Conservation (phyloP, 2,329 filamentous ascomycete genomes). For the Aspergillus piperis region DNA sequence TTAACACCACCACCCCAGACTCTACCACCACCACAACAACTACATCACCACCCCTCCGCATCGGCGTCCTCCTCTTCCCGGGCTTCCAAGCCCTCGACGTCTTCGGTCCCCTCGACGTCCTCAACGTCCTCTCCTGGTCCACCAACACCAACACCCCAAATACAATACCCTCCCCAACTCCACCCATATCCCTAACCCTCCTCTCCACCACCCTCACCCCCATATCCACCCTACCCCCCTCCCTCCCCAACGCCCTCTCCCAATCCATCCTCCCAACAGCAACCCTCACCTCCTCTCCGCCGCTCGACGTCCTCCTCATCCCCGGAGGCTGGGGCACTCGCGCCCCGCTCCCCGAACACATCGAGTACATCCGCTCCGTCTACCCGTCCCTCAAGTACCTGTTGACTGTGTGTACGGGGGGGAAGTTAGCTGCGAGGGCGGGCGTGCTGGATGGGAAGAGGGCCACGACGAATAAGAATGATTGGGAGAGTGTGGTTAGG, state of each 20-base stretch:
- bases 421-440: neutral
- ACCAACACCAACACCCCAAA: neutral
- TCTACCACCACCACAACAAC: neutral
- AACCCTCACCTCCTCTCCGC: neutral
- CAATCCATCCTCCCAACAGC: constrained; percentile 8
- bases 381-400: neutral
- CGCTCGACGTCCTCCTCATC: constrained; percentile 5
- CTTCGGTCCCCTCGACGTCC: constrained; percentile 51
- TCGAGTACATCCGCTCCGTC: neutral
- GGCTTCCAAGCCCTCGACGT: constrained; percentile 47
- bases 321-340: constrained; percentile 8
- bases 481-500: neutral
- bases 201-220: constrained; percentile 4
- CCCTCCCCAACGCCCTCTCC: neutral
- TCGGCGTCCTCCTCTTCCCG: constrained; percentile 36
- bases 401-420: constrained; percentile 4
- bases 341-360: constrained; percentile 4
- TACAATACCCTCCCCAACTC: neutral
- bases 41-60: neutral
- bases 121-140: constrained; percentile 34
- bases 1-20: neutral
- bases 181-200: neutral
- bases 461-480: constrained; percentile 13
- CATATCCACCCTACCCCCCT: constrained; percentile 6
- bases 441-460: constrained; percentile 9